These are phyloP conservation scores for Camellia oleifera DNA, from an alignment of 179 eudicot species.

Conservation along the genomic window DNA sequence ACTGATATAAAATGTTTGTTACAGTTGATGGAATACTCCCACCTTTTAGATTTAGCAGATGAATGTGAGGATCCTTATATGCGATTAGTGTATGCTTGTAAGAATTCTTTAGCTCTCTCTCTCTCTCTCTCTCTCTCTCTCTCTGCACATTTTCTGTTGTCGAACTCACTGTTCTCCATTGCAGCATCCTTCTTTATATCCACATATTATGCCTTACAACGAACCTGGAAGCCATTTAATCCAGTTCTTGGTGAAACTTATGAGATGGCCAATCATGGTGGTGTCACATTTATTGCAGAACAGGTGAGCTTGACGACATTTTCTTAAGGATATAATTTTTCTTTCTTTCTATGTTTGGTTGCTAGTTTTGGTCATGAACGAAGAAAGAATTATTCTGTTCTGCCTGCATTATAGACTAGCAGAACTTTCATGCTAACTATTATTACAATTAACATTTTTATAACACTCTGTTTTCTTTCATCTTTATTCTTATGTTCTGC, in stretches of 20 bases:
- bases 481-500: background rate
- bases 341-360: slow-evolving; percentile 6
- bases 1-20: slow-evolving; percentile 19
- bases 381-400: background rate
- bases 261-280: slow-evolving; percentile 90
- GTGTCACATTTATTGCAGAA: slow-evolving; percentile 78
- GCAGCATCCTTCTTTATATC: slow-evolving; percentile 91
- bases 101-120: slow-evolving; percentile 22
- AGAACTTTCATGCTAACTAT: background rate
- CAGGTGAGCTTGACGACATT: slow-evolving; percentile 40
- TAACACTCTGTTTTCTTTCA: background rate
- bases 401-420: background rate
- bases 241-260: slow-evolving; percentile 99
- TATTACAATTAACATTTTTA: background rate
- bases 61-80: slow-evolving; percentile 92
- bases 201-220: slow-evolving; percentile 78
- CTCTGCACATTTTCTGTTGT: slow-evolving; percentile 34
- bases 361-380: slow-evolving; percentile 5
- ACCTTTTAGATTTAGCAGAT: slow-evolving; percentile 86
- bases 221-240: slow-evolving; percentile 99
- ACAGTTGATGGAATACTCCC: slow-evolving; percentile 91
- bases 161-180: slow-evolving; percentile 15
- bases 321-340: background rate
- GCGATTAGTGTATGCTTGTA: slow-evolving; percentile 89
- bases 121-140: background rate